Conservation (phyloP, 371 early-diverging fungal genomes). For the Syncephalastrum contaminatum region DNA sequence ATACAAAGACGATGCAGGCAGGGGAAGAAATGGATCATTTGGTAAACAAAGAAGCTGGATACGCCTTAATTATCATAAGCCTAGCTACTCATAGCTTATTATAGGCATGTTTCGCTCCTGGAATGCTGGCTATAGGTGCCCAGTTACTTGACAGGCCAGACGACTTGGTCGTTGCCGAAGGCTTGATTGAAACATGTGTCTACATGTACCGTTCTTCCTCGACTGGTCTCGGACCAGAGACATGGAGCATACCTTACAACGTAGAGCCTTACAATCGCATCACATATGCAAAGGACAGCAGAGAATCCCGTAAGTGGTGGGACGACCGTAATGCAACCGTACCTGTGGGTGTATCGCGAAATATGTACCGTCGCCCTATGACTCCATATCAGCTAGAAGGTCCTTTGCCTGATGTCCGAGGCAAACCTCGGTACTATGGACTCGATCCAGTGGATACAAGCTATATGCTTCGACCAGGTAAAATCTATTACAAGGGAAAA, state of each 20-base stretch:
- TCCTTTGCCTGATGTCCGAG: too few species aligned
- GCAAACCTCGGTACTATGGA: neutral
- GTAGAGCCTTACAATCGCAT: conserved; percentile 15
- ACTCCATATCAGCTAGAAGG: too few species aligned
- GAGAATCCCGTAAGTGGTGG: too few species aligned
- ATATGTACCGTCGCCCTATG: too few species aligned
- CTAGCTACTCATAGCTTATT: neutral
- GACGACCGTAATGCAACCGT: too few species aligned
- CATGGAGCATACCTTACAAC: conserved; percentile 20
- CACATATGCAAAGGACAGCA: too few species aligned
- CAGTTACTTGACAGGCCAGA: conserved; percentile 42
- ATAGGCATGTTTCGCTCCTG: conserved; percentile 65
- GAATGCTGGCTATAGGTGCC: conserved; percentile 65
- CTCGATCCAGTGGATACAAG: conserved; percentile 6
- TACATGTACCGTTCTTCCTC: conserved; percentile 49
- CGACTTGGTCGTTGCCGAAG: conserved; percentile 38
- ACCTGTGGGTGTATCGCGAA: too few species aligned
- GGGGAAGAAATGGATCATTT: conserved; percentile 52
- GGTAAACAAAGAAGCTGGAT: conserved; percentile 31
- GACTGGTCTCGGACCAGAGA: conserved; percentile 61
- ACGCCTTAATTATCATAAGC: conserved; percentile 17
- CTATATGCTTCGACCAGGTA: conserved; percentile 31
- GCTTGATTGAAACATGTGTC: conserved; percentile 57
- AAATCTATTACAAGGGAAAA: neutral
- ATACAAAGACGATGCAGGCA: conserved; percentile 19